Base-by-base conservation (phyloP, 2,329 filamentous ascomycete genomes). In the Sporothrix variecibatus region DNA sequence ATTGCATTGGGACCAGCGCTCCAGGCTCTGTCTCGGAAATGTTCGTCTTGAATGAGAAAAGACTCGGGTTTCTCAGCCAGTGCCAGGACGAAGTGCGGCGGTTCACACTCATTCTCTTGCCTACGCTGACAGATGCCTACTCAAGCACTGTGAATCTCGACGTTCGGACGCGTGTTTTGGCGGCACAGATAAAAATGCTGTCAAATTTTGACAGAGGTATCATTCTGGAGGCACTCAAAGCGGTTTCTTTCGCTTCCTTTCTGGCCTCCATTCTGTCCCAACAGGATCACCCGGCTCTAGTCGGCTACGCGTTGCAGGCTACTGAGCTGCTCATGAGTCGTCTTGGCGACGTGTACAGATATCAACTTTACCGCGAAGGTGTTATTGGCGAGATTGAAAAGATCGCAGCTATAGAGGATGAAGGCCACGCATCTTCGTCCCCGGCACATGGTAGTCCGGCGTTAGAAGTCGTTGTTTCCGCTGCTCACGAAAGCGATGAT, bases 131-230 rank as follows among this genome's bases (percentile, higher is more conserved):
- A 40, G 95, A 99, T 81, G 95, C 95, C 0, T 99, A 97, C 80
- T 98, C 96, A 12, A 98, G 96, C 82, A 99, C 96, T 0, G 95
- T 99, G 76, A 99, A 99, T 80, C 85, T 98, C 20, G 94, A 90
- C 73, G 96, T 99, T 56, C 92, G 97, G 28, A 94, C 98, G 80
- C 98, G 97, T 83, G 96, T 99, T 2, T 87, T 99, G 46, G 94
- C 91, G 26, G 96, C 95, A n/a, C 96, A 99, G 80, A 85, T 98
- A 62, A 98, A 98, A 84, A 98, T 99, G 94, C 88, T 99, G 11
- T 97, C 94, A 15, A 97, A 98, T 77, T 84, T 99, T n/a, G 94
- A 98, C 78, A 91, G 90, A 60, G 87, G 88, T 51, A 94, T 99
- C 70, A 88, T 99, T 3, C 88, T 94, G 75, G 95, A 98, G 78